phyloP scores from a whole-genome alignment of 2,329 filamentous ascomycete genomes.

The Didymella lethalis region DNA sequence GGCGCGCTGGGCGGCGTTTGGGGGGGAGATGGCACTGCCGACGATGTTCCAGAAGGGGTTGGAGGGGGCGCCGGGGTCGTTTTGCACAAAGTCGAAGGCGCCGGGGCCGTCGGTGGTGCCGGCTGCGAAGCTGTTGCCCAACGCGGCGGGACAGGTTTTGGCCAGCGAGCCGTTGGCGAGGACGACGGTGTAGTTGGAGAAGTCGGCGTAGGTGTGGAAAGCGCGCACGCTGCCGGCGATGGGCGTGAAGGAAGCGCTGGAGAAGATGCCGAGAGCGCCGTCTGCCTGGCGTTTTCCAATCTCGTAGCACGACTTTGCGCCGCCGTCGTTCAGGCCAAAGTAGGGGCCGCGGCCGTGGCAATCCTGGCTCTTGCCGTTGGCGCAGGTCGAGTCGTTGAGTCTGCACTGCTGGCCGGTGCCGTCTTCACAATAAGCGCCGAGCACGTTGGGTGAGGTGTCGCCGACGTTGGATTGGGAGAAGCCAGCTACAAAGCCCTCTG shows the following conservation, averaged over 20 bases:
- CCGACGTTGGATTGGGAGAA: slow-evolving; percentile 93
- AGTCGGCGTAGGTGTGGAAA: slow-evolving; percentile 85
- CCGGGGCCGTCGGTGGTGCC: slow-evolving; percentile 93
- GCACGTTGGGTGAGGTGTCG: slow-evolving; percentile 87
- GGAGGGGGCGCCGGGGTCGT: slow-evolving; percentile 74
- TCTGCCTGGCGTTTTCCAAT: slow-evolving; percentile 76
- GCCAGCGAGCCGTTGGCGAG: slow-evolving; percentile 76
- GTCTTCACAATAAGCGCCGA: slow-evolving; percentile 90
- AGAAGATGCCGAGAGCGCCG: slow-evolving; percentile 67
- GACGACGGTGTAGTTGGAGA: slow-evolving; percentile 76
- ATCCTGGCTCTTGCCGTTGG: slow-evolving; percentile 68
- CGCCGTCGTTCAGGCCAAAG: slow-evolving; percentile 69
- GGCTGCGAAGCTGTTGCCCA: slow-evolving; percentile 92
- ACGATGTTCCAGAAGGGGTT: slow-evolving; percentile 85
- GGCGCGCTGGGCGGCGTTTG: slow-evolving; percentile 71
- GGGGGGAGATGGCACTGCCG: slow-evolving; percentile 73
- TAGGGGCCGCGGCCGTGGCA: slow-evolving; percentile 79
- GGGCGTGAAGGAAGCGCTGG: slow-evolving; percentile 58
- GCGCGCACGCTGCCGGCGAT: slow-evolving; percentile 74
- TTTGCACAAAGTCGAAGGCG: slow-evolving; percentile 92
- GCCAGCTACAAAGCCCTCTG: slow-evolving; percentile 80
- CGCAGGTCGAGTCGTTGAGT: slow-evolving; percentile 85
- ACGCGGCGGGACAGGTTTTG: slow-evolving; percentile 81
- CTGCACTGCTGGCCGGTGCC: slow-evolving; percentile 72
- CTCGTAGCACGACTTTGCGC: slow-evolving; percentile 76